Evolutionary conservation across 257 asterid species (phyloP).

Genomic region (Lavandula angustifolia): DNA sequence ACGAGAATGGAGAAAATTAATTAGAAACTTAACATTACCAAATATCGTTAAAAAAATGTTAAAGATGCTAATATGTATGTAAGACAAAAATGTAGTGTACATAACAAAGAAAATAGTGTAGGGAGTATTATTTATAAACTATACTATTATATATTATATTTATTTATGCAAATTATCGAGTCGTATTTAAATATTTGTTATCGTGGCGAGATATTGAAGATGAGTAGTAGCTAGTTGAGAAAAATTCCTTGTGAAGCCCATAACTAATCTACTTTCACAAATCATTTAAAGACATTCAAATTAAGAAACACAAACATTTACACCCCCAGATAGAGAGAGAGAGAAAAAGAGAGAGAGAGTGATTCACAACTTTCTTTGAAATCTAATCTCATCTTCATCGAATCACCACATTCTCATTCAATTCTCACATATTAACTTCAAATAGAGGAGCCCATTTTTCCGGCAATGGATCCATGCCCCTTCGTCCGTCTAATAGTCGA

Average conservation of each 20-base stretch:
- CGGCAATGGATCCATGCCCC: constrained; percentile 94
- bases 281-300: not conserved
- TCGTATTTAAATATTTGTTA: constrained; percentile 9
- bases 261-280: constrained; percentile 11
- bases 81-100: too few species aligned
- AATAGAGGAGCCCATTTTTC: not conserved
- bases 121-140: not conserved
- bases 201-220: constrained; percentile 25
- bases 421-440: not conserved
- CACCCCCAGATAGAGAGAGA: not conserved
- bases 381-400: constrained; percentile 7
- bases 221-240: constrained; percentile 3
- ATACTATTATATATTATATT: not conserved
- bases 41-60: too few species aligned
- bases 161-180: not conserved
- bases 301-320: constrained; percentile 1
- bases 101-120: too few species aligned
- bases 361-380: constrained; percentile 6
- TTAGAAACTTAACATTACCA: too few species aligned
- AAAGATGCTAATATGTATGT: too few species aligned
- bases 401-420: not conserved
- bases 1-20: too few species aligned
- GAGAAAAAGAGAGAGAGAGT: not conserved
- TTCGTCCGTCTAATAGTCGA: constrained; percentile 75
- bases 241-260: constrained; percentile 9